These are phyloP conservation scores for Neurospora discreta DNA, from an alignment of 495 filamentous ascomycete genomes.

Conservation along the genomic window DNA sequence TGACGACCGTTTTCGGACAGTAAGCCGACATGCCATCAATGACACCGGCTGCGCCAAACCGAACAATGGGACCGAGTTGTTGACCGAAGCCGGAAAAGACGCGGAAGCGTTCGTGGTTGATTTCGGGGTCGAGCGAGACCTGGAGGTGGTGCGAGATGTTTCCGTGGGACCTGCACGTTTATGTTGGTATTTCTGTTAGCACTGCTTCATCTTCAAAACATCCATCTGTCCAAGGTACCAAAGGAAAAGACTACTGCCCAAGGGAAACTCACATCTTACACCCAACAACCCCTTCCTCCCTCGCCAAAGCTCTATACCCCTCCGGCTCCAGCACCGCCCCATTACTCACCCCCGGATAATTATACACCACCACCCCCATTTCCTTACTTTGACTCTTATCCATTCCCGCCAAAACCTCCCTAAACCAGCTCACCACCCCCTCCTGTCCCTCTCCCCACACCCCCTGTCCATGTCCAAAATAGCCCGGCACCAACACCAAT, in stretches of 20 bases:
- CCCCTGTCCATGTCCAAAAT: constrained; percentile 40
- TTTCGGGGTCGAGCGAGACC: constrained; percentile 38
- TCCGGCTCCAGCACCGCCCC: constrained; percentile 42
- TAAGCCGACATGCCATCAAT: constrained; percentile 54
- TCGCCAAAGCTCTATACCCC: constrained; percentile 42
- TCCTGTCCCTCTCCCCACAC: constrained; percentile 26
- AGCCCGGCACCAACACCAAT: constrained; percentile 45
- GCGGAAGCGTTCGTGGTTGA: constrained; percentile 43
- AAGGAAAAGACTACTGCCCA: too few species aligned
- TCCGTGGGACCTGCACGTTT: constrained; percentile 40
- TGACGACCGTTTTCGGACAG: constrained; percentile 49
- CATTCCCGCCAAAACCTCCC: constrained; percentile 37
- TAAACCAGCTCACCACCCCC: constrained; percentile 43
- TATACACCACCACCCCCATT: constrained; percentile 50
- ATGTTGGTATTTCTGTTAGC: neutral
- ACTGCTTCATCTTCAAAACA: neutral
- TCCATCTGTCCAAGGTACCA: too few species aligned
- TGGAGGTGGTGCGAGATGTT: constrained; percentile 51
- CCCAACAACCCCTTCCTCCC: constrained; percentile 51
- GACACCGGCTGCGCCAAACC: constrained; percentile 48
- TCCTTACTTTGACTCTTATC: constrained; percentile 17
- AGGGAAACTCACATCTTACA: constrained; percentile 41
- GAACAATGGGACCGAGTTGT: constrained; percentile 48
- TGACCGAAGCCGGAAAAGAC: constrained; percentile 56
- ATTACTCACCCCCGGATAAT: constrained; percentile 58